Evolutionary conservation across 1,139 yeast species (phyloP).

Genomic region (Nakaseomyces sp.): DNA sequence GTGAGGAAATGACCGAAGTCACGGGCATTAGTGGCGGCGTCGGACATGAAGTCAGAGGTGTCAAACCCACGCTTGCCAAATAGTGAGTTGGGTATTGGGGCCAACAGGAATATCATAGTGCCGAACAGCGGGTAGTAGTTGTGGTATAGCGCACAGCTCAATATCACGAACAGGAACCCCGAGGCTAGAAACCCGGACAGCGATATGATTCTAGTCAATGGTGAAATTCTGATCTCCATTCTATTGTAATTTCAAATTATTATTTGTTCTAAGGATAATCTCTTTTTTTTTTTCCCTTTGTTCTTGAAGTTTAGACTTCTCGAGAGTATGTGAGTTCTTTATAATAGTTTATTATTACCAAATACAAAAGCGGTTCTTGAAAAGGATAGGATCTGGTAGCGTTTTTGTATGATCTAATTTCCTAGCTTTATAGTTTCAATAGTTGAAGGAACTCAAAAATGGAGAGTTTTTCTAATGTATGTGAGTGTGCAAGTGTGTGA

Average conservation of each 20-base stretch:
- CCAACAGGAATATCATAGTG: slow-evolving; percentile 47
- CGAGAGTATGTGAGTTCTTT: no score
- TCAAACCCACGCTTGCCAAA: slow-evolving; percentile 36
- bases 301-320: no score
- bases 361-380: no score
- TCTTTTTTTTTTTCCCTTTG: not conserved
- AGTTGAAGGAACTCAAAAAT: no score
- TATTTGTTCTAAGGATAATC: not conserved
- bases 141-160: slow-evolving; percentile 64
- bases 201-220: slow-evolving; percentile 62
- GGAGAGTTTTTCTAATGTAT: no score
- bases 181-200: slow-evolving; percentile 62
- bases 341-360: no score
- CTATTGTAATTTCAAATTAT: not conserved
- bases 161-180: slow-evolving; percentile 62
- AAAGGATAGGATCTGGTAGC: no score
- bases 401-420: no score
- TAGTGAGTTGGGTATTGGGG: slow-evolving; percentile 60
- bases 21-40: slow-evolving; percentile 46
- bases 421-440: no score
- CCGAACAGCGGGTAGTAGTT: slow-evolving; percentile 69
- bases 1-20: slow-evolving; percentile 57
- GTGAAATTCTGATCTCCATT: slow-evolving; percentile 33
- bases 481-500: not conserved
- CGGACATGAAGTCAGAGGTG: slow-evolving; percentile 52